phyloP scores from a whole-genome alignment of 768 basidiomycete species.

The Austroboletus festivus region DNA sequence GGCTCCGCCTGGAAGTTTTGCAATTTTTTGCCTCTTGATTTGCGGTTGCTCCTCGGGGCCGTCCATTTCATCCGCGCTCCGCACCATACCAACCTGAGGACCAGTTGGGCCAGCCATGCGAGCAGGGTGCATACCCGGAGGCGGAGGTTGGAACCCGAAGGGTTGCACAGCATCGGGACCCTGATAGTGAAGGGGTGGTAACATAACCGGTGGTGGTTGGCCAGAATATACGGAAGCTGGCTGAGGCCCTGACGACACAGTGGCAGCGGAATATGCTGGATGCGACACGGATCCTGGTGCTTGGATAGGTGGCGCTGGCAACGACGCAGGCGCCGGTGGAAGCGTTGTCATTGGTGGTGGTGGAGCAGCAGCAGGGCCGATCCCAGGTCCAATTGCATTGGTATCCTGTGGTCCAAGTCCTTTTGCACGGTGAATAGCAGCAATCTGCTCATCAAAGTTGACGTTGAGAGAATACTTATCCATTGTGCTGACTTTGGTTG shows the following conservation, averaged over 20 bases:
- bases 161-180: conserved; percentile 73
- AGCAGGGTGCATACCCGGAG: conserved; percentile 66
- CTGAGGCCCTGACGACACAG: conserved; percentile 88
- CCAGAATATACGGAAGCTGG: conserved; percentile 70
- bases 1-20: conserved; percentile 80
- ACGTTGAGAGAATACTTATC: conserved; percentile 92
- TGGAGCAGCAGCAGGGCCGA: conserved; percentile 76
- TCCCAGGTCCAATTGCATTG: conserved; percentile 83
- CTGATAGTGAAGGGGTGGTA: conserved; percentile 82
- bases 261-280: conserved; percentile 75
- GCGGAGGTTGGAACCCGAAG: conserved; percentile 73
- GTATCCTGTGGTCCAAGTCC: conserved; percentile 81
- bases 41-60: conserved; percentile 69
- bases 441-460: conserved; percentile 97
- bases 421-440: conserved; percentile 90
- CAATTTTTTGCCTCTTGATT: conserved; percentile 84
- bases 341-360: conserved; percentile 58
- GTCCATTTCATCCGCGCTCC: conserved; percentile 81
- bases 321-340: conserved; percentile 66
- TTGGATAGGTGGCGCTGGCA: conserved; percentile 66
- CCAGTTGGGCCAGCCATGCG: conserved; percentile 60
- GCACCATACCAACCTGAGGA: conserved; percentile 66
- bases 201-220: conserved; percentile 69
- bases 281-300: conserved; percentile 37
- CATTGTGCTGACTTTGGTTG: conserved; percentile 85